A percentile compares a stretch with the other conserved stretches of the same genome.
Evolutionary conservation across 2,329 filamentous ascomycete species (phyloP).

Genomic region (Coniochaeta sp.): DNA sequence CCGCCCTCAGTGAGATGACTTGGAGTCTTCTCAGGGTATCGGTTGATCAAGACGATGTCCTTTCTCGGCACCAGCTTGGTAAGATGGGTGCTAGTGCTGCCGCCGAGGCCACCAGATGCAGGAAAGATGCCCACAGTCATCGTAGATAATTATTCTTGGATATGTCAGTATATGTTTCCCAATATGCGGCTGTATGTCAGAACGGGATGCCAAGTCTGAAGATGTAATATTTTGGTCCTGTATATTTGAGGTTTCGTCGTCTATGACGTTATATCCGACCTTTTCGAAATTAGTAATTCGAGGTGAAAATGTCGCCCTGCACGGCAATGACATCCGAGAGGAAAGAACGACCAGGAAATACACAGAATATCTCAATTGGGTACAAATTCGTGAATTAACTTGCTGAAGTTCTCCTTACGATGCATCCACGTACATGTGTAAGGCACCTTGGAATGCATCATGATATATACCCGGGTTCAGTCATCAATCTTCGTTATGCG

Average conservation of each 20-base stretch:
- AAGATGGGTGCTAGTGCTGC: slow-evolving; percentile 41
- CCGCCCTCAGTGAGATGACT: slow-evolving; percentile 29
- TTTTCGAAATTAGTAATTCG: no score
- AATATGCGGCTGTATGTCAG: background rate
- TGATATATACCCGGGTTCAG: no score
- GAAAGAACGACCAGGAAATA: no score
- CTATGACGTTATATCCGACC: no score
- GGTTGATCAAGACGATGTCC: slow-evolving; percentile 38
- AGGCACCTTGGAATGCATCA: no score
- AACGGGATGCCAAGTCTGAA: background rate
- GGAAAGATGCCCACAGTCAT: slow-evolving; percentile 38
- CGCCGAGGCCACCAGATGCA: slow-evolving; percentile 43
- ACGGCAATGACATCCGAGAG: no score
- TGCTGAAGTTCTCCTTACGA: no score
- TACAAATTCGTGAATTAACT: no score
- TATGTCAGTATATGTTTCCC: no score
- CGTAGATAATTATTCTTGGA: slow-evolving; percentile 11
- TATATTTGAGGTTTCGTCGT: background rate
- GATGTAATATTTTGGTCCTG: background rate
- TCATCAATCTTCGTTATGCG: no score
- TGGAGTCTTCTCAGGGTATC: slow-evolving; percentile 32
- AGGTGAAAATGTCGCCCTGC: no score
- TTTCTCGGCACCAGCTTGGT: slow-evolving; percentile 31
- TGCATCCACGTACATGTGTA: no score
- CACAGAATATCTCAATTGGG: background rate